Conservation (phyloP, 345 rosid genomes). For the Excoecaria agallocha region DNA sequence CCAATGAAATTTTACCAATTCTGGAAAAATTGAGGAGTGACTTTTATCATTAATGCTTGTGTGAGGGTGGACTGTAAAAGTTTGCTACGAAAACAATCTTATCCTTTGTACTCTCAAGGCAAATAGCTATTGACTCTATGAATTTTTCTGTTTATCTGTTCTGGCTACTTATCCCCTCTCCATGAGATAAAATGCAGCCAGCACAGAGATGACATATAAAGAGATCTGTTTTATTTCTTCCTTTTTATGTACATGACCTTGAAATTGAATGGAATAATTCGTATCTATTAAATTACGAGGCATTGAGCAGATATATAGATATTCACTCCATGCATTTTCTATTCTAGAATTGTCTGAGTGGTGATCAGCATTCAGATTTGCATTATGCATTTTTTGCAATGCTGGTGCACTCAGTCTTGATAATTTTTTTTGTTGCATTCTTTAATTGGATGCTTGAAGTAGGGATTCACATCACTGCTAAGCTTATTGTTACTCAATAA, state of each 20-base stretch:
- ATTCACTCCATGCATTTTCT: neutral
- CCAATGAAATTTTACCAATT: neutral
- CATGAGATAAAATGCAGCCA: neutral
- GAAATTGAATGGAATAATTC: neutral
- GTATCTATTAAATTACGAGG: neutral
- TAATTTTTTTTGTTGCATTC: neutral
- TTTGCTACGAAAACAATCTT: neutral
- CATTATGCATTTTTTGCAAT: neutral
- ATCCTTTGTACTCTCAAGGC: neutral
- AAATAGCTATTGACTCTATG: neutral
- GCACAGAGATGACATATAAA: neutral
- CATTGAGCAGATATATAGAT: neutral
- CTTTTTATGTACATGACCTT: neutral
- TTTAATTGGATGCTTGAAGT: conserved; percentile 4
- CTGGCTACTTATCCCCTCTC: neutral
- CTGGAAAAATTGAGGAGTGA: neutral
- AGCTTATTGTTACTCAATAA: conserved; percentile 15
- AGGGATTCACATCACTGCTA: conserved; percentile 3
- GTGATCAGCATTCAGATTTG: neutral
- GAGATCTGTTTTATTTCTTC: neutral
- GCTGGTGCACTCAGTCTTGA: neutral
- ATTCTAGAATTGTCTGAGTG: neutral
- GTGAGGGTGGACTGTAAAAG: neutral
- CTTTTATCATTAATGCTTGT: neutral
- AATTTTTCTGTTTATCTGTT: neutral